Base-by-base conservation (phyloP, 2,329 filamentous ascomycete genomes). In the Arthrobotrys sinensis region DNA sequence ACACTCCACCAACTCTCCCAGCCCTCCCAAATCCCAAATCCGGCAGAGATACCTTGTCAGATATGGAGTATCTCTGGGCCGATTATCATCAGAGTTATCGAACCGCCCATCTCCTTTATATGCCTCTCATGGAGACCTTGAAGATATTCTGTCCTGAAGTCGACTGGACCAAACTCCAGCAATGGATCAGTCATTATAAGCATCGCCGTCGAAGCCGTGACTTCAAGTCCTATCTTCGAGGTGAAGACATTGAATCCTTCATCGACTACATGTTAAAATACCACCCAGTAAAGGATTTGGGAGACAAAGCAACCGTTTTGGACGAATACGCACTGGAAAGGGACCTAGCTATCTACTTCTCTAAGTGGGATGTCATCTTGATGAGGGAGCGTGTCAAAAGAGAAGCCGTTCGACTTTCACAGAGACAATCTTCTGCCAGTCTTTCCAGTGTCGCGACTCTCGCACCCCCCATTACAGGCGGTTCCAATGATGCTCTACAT, bases 231-330 rank as follows among this genome's bases (percentile, higher is more conserved):
- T 78, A 72, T 57, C 75, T 78, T 6, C 60, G 75, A 12, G 52
- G 19, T 2, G 75, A 78, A 40, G 75, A 78, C 32, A 57, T 72
- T 2, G 75, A 78, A 24, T 62, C 75, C 19, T 78, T 78, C 45
- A 62, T 78, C 38, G 75, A 78, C 53, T 78, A 66, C 43, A 78
- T 78, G 75, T 52, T 72, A 19, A 71, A 72, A 16, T 78, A 48
- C 19, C 67, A 72, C 65, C 75, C 75, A 7, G 67, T 72, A 53
- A 55, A 68, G 21, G 64, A 50, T 0, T 16, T 50, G 34, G 53
- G 67, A 40, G 67, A 78, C 3, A 55, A 32, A 12, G 67, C 75
- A 10, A 19, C 36, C 6, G 19, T 50, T 2, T 46, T 72, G 52
- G 46, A 72, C 34, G 24, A 40, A 16, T 14, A 32, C n/a, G 21